Evolutionary conservation across 2,329 filamentous ascomycete species (phyloP), one percentile per base, ranked within the genome.

Genomic region (Coleophoma crateriformis): DNA sequence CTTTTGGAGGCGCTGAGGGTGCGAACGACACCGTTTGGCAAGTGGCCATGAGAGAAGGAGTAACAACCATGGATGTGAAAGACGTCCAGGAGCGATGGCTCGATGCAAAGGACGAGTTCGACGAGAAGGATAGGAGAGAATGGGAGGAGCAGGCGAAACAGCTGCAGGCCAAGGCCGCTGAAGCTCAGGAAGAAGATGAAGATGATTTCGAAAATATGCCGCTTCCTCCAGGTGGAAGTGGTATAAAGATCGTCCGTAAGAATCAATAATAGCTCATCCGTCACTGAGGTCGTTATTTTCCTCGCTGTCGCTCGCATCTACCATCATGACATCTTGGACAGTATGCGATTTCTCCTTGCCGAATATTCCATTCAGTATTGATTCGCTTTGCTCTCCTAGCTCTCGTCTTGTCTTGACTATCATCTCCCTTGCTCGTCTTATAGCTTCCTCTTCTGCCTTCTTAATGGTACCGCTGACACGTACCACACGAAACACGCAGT

Each of bases 21-120:
- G 89, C 90, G 42, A 96, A 97, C 60, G 92, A 99, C 66, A 91
- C 87, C 7, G 82, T 99, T n/a, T 99, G 94, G 94, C 89, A 95
- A 63, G 84, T 97, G 41, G 90, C 94, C 3, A 95, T 97, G 82
- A 82, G 90, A 50, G 83, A 84, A 51, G 83, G 85, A 51, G 81
- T 83, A 34, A 82, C 81, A 33, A 72, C 84, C 69, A 83, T 95
- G 76, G 90, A 95, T 60, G 83, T 90, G 10, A 76, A 85, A 52
- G 92, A 99, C 68, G 85, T 97, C 55, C 94, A 99, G 69, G 94
- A 99, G 71, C 79, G 94, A 53, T 99, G 94, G 94, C 73, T 99
- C 33, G 92, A 97, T 69, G 78, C 85, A 38, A 94, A 91, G 65
- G 91, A 91, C 14, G 89, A 87, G 56, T 90, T 89, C 62, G 94